These are phyloP conservation scores for Pseudopithomyces maydicus DNA, from an alignment of 2,329 filamentous ascomycete species.

Conservation along the genomic window DNA sequence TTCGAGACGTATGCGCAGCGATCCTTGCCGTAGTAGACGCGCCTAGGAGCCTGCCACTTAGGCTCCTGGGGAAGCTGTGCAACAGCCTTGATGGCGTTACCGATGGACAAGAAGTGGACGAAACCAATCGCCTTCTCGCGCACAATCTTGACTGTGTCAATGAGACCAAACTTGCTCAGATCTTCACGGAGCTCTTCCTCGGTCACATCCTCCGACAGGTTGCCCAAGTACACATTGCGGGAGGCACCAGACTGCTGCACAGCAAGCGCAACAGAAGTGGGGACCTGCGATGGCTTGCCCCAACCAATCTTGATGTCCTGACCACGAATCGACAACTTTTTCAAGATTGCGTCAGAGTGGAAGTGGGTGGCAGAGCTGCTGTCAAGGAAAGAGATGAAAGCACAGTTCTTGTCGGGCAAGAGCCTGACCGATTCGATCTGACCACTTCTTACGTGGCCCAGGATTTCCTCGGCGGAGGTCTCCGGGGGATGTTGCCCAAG, in stretches of 20 bases:
- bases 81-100: conserved; percentile 97
- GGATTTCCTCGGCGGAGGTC: conserved; percentile 93
- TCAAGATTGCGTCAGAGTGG: conserved; percentile 98
- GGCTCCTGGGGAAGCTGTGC: conserved; percentile 93
- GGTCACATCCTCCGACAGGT: conserved; percentile 84
- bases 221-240: conserved; percentile 95
- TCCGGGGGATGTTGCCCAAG: conserved; percentile 97
- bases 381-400: conserved; percentile 98
- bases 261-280: conserved; percentile 93
- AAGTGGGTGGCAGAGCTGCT: conserved; percentile 98
- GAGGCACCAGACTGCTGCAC: conserved; percentile 98
- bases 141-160: conserved; percentile 97
- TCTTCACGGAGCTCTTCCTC: conserved; percentile 95
- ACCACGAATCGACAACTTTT: conserved; percentile 97
- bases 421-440: conserved; percentile 99
- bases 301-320: conserved; percentile 99
- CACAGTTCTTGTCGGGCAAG: conserved; percentile 98
- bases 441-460: conserved; percentile 93
- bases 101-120: conserved; percentile 95
- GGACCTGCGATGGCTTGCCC: conserved; percentile 98
- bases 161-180: conserved; percentile 91
- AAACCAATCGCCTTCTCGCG: conserved; percentile 98
- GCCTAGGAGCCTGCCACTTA: conserved; percentile 94
- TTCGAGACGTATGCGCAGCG: conserved; percentile 98
- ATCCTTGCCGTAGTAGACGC: conserved; percentile 99